Evolutionary conservation across 805 yeast genomes (phyloP).

Genomic region (Lipomyces orientalis): DNA sequence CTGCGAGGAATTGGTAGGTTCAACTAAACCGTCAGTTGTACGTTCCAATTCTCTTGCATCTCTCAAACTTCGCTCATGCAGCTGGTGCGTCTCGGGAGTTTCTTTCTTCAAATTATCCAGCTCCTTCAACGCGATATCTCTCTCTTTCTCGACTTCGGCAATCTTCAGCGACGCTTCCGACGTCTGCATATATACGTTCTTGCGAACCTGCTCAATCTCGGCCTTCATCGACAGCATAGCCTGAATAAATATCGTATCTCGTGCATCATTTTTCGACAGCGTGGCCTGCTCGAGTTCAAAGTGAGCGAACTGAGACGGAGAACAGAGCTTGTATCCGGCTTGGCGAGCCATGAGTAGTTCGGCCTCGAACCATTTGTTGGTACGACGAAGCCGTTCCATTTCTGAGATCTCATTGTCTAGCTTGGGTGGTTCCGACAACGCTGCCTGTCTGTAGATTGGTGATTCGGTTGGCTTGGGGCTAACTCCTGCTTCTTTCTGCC

Average conservation of each 20-base stretch:
- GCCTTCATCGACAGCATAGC: constrained; percentile 36
- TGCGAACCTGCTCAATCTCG: constrained; percentile 33
- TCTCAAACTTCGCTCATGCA: background rate
- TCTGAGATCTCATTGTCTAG: constrained; percentile 15
- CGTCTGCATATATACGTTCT: constrained; percentile 20
- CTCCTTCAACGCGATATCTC: constrained; percentile 27
- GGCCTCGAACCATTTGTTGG: constrained; percentile 38
- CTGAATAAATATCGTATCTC: constrained; percentile 21
- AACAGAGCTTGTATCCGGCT: constrained; percentile 32
- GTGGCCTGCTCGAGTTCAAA: constrained; percentile 20
- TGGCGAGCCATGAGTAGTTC: constrained; percentile 39
- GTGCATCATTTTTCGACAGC: constrained; percentile 5
- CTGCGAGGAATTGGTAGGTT: background rate
- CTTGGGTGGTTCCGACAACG: background rate
- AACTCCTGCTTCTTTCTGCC: background rate
- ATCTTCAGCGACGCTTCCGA: constrained; percentile 27
- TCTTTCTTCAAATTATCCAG: constrained; percentile 11
- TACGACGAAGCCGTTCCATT: constrained; percentile 22
- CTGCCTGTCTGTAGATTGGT: background rate
- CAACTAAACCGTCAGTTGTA: background rate
- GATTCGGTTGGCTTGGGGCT: background rate
- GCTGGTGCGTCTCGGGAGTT: background rate
- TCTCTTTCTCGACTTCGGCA: constrained; percentile 23
- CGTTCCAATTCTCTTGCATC: background rate
- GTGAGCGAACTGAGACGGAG: constrained; percentile 21